Percentiles rank a stretch among this genome's conserved stretches.
Conservation (phyloP, 2,329 filamentous ascomycete species). For the Rugonectria rugulosa region DNA sequence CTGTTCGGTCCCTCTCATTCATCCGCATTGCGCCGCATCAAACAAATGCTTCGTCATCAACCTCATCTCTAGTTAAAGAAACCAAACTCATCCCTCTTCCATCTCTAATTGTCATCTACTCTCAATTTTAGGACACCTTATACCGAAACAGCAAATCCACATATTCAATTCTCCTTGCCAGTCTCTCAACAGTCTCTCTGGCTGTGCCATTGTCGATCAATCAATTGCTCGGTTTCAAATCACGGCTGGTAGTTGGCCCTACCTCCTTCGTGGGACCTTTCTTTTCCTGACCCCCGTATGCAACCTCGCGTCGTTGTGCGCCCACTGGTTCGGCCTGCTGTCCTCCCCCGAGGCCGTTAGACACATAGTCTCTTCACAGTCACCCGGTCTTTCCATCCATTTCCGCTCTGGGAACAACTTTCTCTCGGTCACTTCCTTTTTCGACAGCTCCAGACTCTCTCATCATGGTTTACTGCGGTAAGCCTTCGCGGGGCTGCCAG, state of each 20-base stretch:
- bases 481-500: conserved; percentile 74
- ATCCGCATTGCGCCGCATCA: too few relatives aligned
- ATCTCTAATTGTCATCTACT: too few relatives aligned
- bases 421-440: conserved; percentile 1
- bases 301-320: conserved; percentile 39
- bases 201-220: conserved; percentile 6
- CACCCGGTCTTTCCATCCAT: conserved; percentile 11
- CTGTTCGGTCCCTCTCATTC: too few relatives aligned
- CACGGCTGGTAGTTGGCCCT: conserved; percentile 20
- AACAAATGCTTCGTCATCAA: too few relatives aligned
- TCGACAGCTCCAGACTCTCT: neutral
- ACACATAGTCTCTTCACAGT: conserved; percentile 23
- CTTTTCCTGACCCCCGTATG: conserved; percentile 30
- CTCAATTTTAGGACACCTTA: too few relatives aligned
- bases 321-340: conserved; percentile 31
- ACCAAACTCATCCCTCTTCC: too few relatives aligned
- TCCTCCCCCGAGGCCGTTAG: conserved; percentile 32
- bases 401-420: conserved; percentile 8
- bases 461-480: conserved; percentile 71
- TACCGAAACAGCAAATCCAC: neutral
- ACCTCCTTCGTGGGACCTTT: conserved; percentile 21
- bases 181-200: conserved; percentile 2
- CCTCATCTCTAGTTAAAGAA: too few relatives aligned
- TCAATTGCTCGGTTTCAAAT: conserved; percentile 17
- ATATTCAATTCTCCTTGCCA: neutral